Percentiles rank a stretch among this genome's conserved stretches.
Evolutionary conservation across 2,329 filamentous ascomycete species (phyloP).

Genomic region (Venturia carpophila): DNA sequence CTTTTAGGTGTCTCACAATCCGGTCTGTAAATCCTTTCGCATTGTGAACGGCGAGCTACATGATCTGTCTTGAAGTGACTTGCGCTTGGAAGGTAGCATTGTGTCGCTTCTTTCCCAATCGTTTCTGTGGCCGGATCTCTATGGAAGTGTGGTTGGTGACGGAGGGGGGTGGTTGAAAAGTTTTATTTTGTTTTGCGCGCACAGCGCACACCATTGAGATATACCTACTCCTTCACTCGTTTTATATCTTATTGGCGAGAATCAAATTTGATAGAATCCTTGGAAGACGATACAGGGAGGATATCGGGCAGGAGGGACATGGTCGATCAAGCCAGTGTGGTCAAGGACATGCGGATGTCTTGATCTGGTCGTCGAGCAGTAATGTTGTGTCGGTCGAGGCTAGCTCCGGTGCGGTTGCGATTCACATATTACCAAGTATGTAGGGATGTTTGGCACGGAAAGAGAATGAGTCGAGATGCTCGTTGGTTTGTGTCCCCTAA

Average conservation of each 20-base stretch:
- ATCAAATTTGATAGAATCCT: neutral
- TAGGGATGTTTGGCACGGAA: neutral
- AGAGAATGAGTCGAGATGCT: neutral
- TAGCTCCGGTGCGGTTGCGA: neutral
- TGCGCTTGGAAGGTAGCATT: neutral
- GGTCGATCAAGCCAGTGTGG: neutral
- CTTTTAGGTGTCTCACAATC: conserved; percentile 67
- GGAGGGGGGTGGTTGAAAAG: neutral
- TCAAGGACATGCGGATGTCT: conserved; percentile 5
- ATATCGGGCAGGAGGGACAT: neutral
- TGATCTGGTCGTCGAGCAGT: neutral
- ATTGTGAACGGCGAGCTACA: conserved; percentile 27
- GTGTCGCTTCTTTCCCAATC: neutral
- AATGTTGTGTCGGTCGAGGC: neutral
- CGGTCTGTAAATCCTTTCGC: conserved; percentile 75
- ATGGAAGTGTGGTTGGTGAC: neutral
- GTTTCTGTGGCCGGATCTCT: neutral
- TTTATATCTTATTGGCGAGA: conserved; percentile 11
- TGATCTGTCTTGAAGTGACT: neutral
- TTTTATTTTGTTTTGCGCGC: conserved; percentile 5
- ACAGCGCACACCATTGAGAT: conserved; percentile 6
- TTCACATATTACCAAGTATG: neutral
- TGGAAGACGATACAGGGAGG: neutral
- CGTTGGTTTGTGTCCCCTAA: conserved; percentile 8
- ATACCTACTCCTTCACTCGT: conserved; percentile 11